These are phyloP conservation scores for Diphasiastrum complanatum DNA, from an alignment of 83 land plant genomes.

Conservation along the genomic window DNA sequence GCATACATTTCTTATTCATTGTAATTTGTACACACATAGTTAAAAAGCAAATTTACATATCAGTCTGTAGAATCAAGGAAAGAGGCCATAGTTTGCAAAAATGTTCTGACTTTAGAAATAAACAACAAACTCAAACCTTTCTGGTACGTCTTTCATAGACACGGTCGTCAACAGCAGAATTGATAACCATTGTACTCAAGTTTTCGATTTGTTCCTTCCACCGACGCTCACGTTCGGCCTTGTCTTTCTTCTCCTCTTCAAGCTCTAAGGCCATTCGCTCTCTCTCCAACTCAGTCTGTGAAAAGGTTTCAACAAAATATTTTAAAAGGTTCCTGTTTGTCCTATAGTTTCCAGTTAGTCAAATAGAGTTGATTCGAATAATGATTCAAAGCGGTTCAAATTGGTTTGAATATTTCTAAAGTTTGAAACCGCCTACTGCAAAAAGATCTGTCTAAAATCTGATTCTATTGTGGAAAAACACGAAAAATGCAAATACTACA, in stretches of 20 bases:
- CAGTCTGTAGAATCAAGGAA: not conserved
- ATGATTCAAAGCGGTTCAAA: too few species aligned
- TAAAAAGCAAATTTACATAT: not conserved
- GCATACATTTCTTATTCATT: not conserved
- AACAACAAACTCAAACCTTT: slow-evolving; percentile 38
- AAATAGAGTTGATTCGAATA: too few species aligned
- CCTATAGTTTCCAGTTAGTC: too few species aligned
- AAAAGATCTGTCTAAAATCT: too few species aligned
- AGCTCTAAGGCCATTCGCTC: slow-evolving; percentile 86
- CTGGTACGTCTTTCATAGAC: slow-evolving; percentile 33
- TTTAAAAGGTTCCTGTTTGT: too few species aligned
- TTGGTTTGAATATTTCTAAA: too few species aligned
- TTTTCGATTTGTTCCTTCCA: slow-evolving; percentile 80
- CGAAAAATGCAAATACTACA: too few species aligned
- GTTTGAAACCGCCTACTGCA: too few species aligned
- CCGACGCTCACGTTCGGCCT: slow-evolving; percentile 60
- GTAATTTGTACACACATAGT: not conserved
- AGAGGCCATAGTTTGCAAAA: not conserved
- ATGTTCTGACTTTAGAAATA: too few species aligned
- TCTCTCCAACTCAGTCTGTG: slow-evolving; percentile 80
- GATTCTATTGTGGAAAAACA: too few species aligned
- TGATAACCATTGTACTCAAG: slow-evolving; percentile 78
- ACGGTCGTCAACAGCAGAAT: slow-evolving; percentile 67
- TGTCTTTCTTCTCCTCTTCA: slow-evolving; percentile 83
- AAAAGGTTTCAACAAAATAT: not conserved